phyloP scores from a whole-genome alignment of 2,329 filamentous ascomycete genomes.

The Colletotrichum caudatum region DNA sequence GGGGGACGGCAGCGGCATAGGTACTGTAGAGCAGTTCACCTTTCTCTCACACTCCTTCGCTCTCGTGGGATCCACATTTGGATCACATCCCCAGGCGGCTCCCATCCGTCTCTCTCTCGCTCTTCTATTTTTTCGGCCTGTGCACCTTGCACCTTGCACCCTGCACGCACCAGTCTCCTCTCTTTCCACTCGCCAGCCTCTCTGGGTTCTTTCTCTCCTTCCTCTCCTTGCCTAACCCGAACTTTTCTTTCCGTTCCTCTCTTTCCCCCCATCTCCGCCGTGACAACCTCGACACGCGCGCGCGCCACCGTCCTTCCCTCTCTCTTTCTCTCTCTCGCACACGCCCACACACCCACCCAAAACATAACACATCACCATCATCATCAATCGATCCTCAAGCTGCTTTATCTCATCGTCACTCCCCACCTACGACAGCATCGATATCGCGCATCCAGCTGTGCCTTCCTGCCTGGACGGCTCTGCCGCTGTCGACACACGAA shows the following conservation, averaged over 20 bases:
- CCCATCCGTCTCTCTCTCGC: conserved; percentile 36
- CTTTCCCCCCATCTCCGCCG: conserved; percentile 31
- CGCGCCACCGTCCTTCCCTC: conserved; percentile 9
- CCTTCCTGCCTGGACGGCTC: conserved; percentile 38
- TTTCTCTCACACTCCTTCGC: neutral
- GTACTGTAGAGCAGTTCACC: conserved; percentile 35
- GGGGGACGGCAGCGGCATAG: conserved; percentile 3
- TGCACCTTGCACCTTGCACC: conserved; percentile 27
- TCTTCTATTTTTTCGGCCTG: conserved; percentile 20
- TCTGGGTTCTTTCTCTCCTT: conserved; percentile 35
- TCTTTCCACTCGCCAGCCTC: conserved; percentile 41
- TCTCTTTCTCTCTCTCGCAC: neutral
- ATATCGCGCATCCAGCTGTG: conserved; percentile 30
- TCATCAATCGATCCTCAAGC: conserved; percentile 23
- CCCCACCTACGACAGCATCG: neutral
- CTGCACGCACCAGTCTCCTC: conserved; percentile 32
- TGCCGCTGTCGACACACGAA: conserved; percentile 27
- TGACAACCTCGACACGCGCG: conserved; percentile 39
- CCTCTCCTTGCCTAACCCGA: conserved; percentile 34
- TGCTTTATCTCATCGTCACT: conserved; percentile 16
- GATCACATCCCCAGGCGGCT: conserved; percentile 35
- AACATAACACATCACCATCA: conserved; percentile 24
- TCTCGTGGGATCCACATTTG: conserved; percentile 14
- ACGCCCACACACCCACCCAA: conserved; percentile 7
- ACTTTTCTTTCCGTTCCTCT: conserved; percentile 32